Base-by-base conservation (phyloP, 2,329 filamentous ascomycete species). In the Verruconis gallopava region DNA sequence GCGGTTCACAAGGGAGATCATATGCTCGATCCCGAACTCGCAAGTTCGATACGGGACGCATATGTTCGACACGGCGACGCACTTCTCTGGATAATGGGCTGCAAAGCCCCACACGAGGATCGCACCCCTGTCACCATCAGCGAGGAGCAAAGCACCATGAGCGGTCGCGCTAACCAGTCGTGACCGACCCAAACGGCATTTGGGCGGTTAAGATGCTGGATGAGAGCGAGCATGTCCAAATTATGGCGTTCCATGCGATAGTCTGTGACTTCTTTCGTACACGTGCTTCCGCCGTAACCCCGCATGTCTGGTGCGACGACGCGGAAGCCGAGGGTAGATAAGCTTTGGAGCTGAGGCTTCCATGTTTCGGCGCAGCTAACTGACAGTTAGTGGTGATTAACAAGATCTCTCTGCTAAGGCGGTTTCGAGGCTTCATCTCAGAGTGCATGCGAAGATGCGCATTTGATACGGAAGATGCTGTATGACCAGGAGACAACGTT, bases 161-260 rank as follows among this genome's bases (percentile, higher is more conserved):
- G n/a, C n/a, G n/a, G n/a, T n/a, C n/a, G n/a, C n/a, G n/a, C n/a
- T n/a, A n/a, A n/a, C 66, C 65, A 67, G 47, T 68, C 65, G 44
- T 69, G 66, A 11, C 57, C 65, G 22, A 68, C 52, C 66, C 68
- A 71, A n/a, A 72, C 50, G 2, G 66, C 66, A 5, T 57, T 56
- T 0, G 53, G 44, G 15, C 65, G 50, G 14, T 56, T 46, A 42
- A 64, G 41, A 48, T 63, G 33, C 51, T 58, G 54, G 45, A 67
- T 49, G 50, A 68, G 49, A 53, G 65, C 53, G 17, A 57, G 46
- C 49, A 63, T 49, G 44, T 49, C 53, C 40, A 43, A 42, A 44
- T 49, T 49, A 46, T 49, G 49, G 51, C 41, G 46, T 40, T 59
- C 50, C 21, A 59, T 46, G 9, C 53, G 47, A 47, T 61, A 62